Evolutionary conservation across 1,284 basidiomycete genomes (phyloP), one percentile per base, ranked within the genome.

Genomic region (Boletellus sp.): DNA sequence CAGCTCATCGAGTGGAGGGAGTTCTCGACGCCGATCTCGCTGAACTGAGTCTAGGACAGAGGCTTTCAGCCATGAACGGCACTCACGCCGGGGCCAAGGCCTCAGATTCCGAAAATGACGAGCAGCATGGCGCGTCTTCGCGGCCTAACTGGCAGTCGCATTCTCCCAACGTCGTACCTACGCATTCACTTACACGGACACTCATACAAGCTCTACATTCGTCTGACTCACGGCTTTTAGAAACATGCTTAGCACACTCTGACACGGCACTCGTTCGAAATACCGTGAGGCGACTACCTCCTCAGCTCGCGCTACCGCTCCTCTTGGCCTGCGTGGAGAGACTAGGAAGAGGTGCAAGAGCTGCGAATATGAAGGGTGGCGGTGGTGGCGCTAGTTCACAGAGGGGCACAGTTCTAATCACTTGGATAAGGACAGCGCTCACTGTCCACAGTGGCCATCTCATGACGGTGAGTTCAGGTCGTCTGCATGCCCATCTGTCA

Each of bases 191-290:
- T 49, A 93, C 96, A 22, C 88, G 94, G 48, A 95, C 96, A 15
- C 80, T 99, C 44, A 92, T 96, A 46, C 97, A 99, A 72, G 96
- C 97, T 0, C 75, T 99, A 43, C 96, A 99, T 69, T 97, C 96
- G 3, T 89, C 90, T 19, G 97, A 99, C 74, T 82, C 88, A 1
- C 83, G 86, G 7, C 75, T 99, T 37, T 75, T 99, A 52, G 93
- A 97, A 63, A 86, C 89, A 26, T 97, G 94, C 73, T 75, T 99
- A 30, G 74, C 81, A 1, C 93, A 98, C 71, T 90, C 92, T 18
- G 87, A 97, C 60, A 76, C 82, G 10, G 72, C 76, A 1, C 75
- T 99, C 39, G 91, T 99, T 59, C 81, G 86, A 49, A 92, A 93
- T 66, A 97, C 96, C 1, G 87, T 99, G 41, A 81, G 85, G 57